Evolutionary conservation across 495 filamentous ascomycete genomes (phyloP).

Genomic region (Aspergillus incahuasiensis): DNA sequence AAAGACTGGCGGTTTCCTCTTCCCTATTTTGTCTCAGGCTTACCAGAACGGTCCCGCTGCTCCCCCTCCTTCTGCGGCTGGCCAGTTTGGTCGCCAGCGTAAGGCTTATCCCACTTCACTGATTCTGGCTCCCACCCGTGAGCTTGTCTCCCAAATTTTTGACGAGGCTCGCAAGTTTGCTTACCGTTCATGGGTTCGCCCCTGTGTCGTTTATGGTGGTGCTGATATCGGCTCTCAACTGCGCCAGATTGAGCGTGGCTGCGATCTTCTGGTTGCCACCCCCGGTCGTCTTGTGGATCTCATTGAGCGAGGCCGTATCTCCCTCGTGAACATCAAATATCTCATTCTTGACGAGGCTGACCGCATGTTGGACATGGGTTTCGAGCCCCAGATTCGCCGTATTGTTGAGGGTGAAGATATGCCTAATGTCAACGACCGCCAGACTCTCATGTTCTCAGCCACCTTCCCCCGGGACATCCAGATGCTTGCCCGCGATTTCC

Average conservation of each 20-base stretch:
- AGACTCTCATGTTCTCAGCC: slow-evolving; percentile 99
- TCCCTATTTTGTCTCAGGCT: slow-evolving; percentile 95
- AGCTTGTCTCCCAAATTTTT: slow-evolving; percentile 97
- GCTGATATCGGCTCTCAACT: slow-evolving; percentile 97
- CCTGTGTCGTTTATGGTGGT: slow-evolving; percentile 98
- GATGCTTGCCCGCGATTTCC: slow-evolving; percentile 95
- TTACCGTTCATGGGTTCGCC: slow-evolving; percentile 97
- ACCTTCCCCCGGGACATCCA: slow-evolving; percentile 99
- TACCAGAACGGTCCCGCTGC: slow-evolving; percentile 80
- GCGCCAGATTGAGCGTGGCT: slow-evolving; percentile 94
- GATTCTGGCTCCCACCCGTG: slow-evolving; percentile 93
- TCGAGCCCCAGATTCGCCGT: slow-evolving; percentile 97
- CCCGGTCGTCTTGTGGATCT: slow-evolving; percentile 95
- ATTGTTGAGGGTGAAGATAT: slow-evolving; percentile 98
- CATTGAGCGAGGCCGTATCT: slow-evolving; percentile 97
- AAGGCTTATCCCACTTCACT: slow-evolving; percentile 95
- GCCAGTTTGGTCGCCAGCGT: slow-evolving; percentile 70
- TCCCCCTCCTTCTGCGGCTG: slow-evolving; percentile 53
- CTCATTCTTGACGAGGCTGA: slow-evolving; percentile 98
- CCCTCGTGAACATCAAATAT: slow-evolving; percentile 94
- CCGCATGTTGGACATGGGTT: slow-evolving; percentile 99
- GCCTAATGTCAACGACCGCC: slow-evolving; percentile 77
- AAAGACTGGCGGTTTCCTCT: slow-evolving; percentile 98
- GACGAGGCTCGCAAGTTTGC: slow-evolving; percentile 97
- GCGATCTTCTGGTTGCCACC: slow-evolving; percentile 94